Evolutionary conservation across 1,284 basidiomycete genomes (phyloP).

Genomic region (Irpex sp.): DNA sequence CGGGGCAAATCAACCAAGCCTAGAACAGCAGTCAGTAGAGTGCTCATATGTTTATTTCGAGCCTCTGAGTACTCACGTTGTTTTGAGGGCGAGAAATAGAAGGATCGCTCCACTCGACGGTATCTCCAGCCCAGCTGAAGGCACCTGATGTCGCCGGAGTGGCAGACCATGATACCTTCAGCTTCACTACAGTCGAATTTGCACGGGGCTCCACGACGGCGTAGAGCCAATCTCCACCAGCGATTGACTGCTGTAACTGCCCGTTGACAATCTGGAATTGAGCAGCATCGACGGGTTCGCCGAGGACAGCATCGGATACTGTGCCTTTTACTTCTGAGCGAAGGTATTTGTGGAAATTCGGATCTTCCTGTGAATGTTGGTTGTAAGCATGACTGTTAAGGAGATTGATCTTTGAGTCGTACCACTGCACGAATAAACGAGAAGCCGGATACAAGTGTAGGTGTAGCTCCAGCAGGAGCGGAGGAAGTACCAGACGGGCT

Average conservation of each 20-base stretch:
- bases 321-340: slow-evolving; percentile 43
- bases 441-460: slow-evolving; percentile 47
- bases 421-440: slow-evolving; percentile 63
- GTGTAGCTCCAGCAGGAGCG: slow-evolving; percentile 29
- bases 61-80: slow-evolving; percentile 35
- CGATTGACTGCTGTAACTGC: slow-evolving; percentile 48
- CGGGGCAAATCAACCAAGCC: slow-evolving; percentile 56
- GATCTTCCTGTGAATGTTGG: slow-evolving; percentile 39
- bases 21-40: slow-evolving; percentile 13
- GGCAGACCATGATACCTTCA: slow-evolving; percentile 46
- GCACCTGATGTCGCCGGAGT: slow-evolving; percentile 46
- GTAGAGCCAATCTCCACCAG: slow-evolving; percentile 38
- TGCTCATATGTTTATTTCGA: not conserved
- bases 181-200: slow-evolving; percentile 44
- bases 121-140: slow-evolving; percentile 53
- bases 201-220: slow-evolving; percentile 46
- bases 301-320: slow-evolving; percentile 48
- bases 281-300: slow-evolving; percentile 43
- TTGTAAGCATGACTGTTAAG: not conserved
- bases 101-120: slow-evolving; percentile 50
- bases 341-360: slow-evolving; percentile 66
- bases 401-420: slow-evolving; percentile 16
- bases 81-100: slow-evolving; percentile 44
- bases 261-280: slow-evolving; percentile 54
- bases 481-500: slow-evolving; percentile 1